Percentiles rank a stretch among this genome's conserved stretches.
phyloP scores from a whole-genome alignment of 371 early-diverging fungal genomes.

The Agmasoma carcini region DNA sequence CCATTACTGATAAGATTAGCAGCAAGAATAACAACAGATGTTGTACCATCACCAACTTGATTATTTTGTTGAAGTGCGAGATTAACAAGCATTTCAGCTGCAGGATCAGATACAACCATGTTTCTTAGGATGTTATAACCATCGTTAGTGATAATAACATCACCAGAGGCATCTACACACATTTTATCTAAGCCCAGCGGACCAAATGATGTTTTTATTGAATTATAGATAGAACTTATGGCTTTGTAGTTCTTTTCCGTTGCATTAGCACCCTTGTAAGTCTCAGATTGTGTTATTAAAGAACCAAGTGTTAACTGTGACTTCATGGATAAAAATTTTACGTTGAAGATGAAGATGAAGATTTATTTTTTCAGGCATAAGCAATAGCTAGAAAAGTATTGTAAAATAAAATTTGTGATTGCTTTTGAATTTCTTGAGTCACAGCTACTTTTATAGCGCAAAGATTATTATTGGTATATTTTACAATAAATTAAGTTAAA shows the following conservation, averaged over 20 bases:
- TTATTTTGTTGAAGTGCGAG: slow-evolving; percentile 95
- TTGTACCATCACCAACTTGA: slow-evolving; percentile 99
- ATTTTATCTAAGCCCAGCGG: slow-evolving; percentile 99
- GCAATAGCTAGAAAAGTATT: too few relatives aligned
- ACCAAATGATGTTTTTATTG: slow-evolving; percentile 90
- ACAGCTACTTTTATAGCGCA: too few relatives aligned
- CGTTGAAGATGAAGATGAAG: background rate
- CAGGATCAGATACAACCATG: slow-evolving; percentile 90
- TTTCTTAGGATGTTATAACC: slow-evolving; percentile 94
- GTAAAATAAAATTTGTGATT: too few relatives aligned
- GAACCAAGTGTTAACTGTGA: slow-evolving; percentile 27
- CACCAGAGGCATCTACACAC: slow-evolving; percentile 95
- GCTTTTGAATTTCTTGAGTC: too few relatives aligned
- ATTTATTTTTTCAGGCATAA: too few relatives aligned
- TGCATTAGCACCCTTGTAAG: slow-evolving; percentile 16
- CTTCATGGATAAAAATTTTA: too few relatives aligned
- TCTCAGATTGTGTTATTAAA: slow-evolving; percentile 27
- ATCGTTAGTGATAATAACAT: slow-evolving; percentile 97
- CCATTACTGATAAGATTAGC: slow-evolving; percentile 86
- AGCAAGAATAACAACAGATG: slow-evolving; percentile 95
- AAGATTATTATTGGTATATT: too few relatives aligned
- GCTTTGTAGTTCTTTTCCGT: slow-evolving; percentile 28
- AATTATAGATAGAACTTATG: slow-evolving; percentile 56
- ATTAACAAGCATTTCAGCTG: slow-evolving; percentile 85
- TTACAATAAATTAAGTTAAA: too few relatives aligned